Conservation (phyloP, 2,329 filamentous ascomycete species). For the Microdochium trichocladiopsis region DNA sequence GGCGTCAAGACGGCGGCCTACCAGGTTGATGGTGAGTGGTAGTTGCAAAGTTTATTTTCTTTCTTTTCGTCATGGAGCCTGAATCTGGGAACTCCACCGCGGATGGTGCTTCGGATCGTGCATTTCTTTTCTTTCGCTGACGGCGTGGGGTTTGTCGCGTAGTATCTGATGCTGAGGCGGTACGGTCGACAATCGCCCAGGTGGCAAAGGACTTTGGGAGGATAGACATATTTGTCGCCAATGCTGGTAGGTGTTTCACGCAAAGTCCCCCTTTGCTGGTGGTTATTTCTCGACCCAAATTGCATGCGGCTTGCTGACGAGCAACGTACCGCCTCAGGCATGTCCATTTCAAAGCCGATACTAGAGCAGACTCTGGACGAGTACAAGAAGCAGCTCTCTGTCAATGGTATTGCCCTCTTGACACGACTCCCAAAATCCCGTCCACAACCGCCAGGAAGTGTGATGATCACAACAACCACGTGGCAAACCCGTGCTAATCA, state of each 20-base stretch:
- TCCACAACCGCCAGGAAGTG: not conserved
- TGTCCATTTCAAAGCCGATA: constrained; percentile 46
- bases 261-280: too few species aligned
- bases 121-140: too few species aligned
- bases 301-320: too few species aligned
- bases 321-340: constrained; percentile 18
- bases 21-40: constrained; percentile 29
- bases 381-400: constrained; percentile 42
- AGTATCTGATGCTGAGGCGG: constrained; percentile 32
- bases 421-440: constrained; percentile 1
- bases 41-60: not conserved
- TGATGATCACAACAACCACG: too few species aligned
- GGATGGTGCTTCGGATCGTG: constrained; percentile 1
- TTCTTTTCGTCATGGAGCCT: too few species aligned
- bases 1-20: constrained; percentile 30
- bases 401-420: constrained; percentile 35
- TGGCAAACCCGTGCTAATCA: constrained; percentile 11
- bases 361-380: constrained; percentile 45
- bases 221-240: constrained; percentile 34
- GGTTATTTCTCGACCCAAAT: too few species aligned
- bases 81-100: too few species aligned
- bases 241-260: constrained; percentile 23
- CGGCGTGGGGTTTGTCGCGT: too few species aligned
- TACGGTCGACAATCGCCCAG: constrained; percentile 21
- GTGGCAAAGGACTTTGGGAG: constrained; percentile 31